phyloP scores from a whole-genome alignment of 2,329 filamentous ascomycete species.

The Hypoxylon sp. region DNA sequence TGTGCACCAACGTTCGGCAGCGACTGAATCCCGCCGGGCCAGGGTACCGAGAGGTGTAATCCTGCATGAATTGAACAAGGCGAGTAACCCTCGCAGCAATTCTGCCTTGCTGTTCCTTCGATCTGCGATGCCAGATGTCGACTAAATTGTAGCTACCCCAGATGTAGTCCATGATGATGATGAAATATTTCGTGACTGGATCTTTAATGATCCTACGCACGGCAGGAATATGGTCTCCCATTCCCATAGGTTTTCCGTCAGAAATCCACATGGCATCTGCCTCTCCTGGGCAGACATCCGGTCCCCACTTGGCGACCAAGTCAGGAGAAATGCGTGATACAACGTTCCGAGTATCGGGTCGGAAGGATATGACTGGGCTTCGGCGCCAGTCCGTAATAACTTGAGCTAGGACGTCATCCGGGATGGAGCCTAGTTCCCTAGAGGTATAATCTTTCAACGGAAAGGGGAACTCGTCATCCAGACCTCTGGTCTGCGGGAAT shows the following conservation, averaged over 20 bases:
- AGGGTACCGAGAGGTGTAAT: neutral
- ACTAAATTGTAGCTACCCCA: conserved; percentile 14
- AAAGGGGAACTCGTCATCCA: conserved; percentile 17
- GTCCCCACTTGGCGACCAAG: conserved; percentile 31
- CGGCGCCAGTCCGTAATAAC: conserved; percentile 22
- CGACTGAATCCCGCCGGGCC: conserved; percentile 8
- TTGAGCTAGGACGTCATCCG: neutral
- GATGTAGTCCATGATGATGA: conserved; percentile 36
- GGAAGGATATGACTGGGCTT: conserved; percentile 23
- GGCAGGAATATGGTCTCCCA: conserved; percentile 10
- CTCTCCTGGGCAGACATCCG: conserved; percentile 5
- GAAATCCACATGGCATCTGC: conserved; percentile 20
- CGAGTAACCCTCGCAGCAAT: neutral
- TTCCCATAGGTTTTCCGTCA: neutral
- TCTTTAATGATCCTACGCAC: conserved; percentile 19
- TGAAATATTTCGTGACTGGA: neutral
- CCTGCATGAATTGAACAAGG: conserved; percentile 10
- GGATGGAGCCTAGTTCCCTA: neutral
- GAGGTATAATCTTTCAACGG: conserved; percentile 3
- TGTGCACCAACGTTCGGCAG: conserved; percentile 2
- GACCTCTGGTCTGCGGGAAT: conserved; percentile 14
- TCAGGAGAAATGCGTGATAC: conserved; percentile 28
- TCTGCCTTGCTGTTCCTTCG: neutral
- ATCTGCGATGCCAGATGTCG: conserved; percentile 14
- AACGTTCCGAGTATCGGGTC: conserved; percentile 11